Conservation (phyloP, 23 red algal species). For the Gracilaria gracilis region DNA sequence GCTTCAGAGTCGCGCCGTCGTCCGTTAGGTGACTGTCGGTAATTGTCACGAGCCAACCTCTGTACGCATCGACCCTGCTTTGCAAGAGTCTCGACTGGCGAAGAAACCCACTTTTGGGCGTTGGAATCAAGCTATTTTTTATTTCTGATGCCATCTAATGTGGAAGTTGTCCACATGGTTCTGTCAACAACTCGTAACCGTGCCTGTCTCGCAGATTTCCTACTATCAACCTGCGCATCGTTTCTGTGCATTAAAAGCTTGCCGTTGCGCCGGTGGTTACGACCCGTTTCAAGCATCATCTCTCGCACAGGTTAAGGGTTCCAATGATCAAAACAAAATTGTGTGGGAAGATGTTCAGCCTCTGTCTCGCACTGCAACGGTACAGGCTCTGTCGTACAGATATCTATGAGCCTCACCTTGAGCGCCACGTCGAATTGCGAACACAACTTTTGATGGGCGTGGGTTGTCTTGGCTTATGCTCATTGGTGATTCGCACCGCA, state of each 20-base stretch:
- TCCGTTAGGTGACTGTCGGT: neutral
- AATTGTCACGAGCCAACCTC: constrained; percentile 11
- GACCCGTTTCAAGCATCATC: neutral
- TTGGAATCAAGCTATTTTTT: constrained; percentile 12
- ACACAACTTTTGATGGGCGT: too few species aligned
- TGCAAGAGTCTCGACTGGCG: neutral
- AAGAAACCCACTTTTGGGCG: neutral
- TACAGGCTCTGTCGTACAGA: too few species aligned
- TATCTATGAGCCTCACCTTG: too few species aligned
- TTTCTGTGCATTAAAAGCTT: neutral
- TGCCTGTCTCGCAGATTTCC: constrained; percentile 10
- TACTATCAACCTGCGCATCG: neutral
- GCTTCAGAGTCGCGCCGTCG: neutral
- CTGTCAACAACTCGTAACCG: neutral
- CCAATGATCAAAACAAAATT: neutral
- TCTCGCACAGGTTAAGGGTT: neutral
- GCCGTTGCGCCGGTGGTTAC: neutral
- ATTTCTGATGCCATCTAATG: neutral
- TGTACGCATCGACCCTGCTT: neutral
- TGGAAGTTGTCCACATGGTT: neutral
- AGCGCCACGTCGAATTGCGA: too few species aligned
- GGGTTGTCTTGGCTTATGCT: too few species aligned
- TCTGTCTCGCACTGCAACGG: neutral
- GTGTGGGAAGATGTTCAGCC: neutral
- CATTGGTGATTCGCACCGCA: too few species aligned